A percentile compares a stretch with the other conserved stretches of the same genome.
These are phyloP conservation scores for Castanea sativa DNA, from an alignment of 306 rosid genomes.

Conservation along the genomic window DNA sequence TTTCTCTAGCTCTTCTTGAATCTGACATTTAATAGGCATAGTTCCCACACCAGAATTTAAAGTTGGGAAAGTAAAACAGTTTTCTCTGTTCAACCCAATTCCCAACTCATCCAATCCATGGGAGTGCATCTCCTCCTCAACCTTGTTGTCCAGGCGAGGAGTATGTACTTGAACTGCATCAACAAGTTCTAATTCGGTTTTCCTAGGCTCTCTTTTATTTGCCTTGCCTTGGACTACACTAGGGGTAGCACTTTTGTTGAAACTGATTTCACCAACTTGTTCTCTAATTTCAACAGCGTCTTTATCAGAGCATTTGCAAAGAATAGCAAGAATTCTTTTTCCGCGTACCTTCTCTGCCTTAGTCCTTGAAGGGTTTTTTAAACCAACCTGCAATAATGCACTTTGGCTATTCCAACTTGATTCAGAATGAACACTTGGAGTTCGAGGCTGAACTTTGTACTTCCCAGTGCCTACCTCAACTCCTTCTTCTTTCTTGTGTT, in stretches of 20 bases:
- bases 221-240: slow-evolving; percentile 29
- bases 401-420: slow-evolving; percentile 86
- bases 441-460: slow-evolving; percentile 35
- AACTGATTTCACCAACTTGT: slow-evolving; percentile 54
- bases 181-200: slow-evolving; percentile 23
- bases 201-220: slow-evolving; percentile 25
- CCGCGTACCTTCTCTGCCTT: slow-evolving; percentile 25
- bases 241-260: slow-evolving; percentile 29
- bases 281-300: slow-evolving; percentile 58
- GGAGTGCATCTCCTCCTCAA: slow-evolving; percentile 25
- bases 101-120: slow-evolving; percentile 31
- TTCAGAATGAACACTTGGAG: slow-evolving; percentile 72
- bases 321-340: slow-evolving; percentile 48
- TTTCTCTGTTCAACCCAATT: slow-evolving; percentile 25
- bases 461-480: slow-evolving; percentile 16
- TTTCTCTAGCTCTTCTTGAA: slow-evolving; percentile 36
- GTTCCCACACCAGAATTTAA: slow-evolving; percentile 21
- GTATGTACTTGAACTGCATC: slow-evolving; percentile 30
- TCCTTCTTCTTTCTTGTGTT: slow-evolving; percentile 26
- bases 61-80: slow-evolving; percentile 32
- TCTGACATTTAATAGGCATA: slow-evolving; percentile 32
- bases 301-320: slow-evolving; percentile 69
- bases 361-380: slow-evolving; percentile 31
- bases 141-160: slow-evolving; percentile 21
- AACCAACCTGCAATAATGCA: slow-evolving; percentile 35